Conservation (phyloP, 768 basidiomycete genomes). For the Leccinum disarticulatum region DNA sequence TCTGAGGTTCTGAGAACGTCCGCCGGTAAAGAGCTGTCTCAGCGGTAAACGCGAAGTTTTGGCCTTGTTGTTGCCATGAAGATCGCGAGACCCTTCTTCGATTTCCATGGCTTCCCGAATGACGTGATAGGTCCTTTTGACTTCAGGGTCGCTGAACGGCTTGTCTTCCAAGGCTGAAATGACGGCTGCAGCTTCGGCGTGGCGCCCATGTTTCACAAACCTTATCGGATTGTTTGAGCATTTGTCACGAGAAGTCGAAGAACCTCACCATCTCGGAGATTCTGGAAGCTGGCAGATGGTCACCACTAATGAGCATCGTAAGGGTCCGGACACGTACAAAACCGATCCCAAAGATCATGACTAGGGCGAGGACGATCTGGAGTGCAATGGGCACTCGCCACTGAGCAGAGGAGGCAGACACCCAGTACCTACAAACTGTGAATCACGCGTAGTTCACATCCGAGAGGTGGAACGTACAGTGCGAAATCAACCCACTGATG, state of each 20-base stretch:
- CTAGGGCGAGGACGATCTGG: constrained; percentile 54
- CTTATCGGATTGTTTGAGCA: constrained; percentile 26
- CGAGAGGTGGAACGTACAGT: constrained; percentile 37
- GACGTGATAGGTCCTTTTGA: constrained; percentile 36
- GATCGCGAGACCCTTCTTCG: neutral
- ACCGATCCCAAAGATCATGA: constrained; percentile 40
- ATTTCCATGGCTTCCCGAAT: constrained; percentile 42
- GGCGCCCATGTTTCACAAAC: constrained; percentile 55
- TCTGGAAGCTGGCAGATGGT: constrained; percentile 47
- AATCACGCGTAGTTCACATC: neutral
- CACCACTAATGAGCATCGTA: neutral
- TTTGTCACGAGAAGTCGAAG: neutral
- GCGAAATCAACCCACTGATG: constrained; percentile 64
- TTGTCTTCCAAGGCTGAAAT: constrained; percentile 62
- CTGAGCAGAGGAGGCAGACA: constrained; percentile 48
- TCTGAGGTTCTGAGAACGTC: constrained; percentile 60
- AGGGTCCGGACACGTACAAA: too few relatives aligned
- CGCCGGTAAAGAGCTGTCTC: constrained; percentile 45
- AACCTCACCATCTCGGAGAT: constrained; percentile 47
- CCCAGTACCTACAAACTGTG: constrained; percentile 46
- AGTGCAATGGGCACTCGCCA: constrained; percentile 66
- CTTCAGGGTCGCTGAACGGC: constrained; percentile 43
- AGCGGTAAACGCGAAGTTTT: too few relatives aligned
- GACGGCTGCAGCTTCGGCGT: constrained; percentile 57
- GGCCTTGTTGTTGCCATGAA: constrained; percentile 18